A percentile compares a stretch with the other conserved stretches of the same genome.
Evolutionary conservation across 2,329 filamentous ascomycete species (phyloP).

Genomic region (Blastomyces gilchristii): DNA sequence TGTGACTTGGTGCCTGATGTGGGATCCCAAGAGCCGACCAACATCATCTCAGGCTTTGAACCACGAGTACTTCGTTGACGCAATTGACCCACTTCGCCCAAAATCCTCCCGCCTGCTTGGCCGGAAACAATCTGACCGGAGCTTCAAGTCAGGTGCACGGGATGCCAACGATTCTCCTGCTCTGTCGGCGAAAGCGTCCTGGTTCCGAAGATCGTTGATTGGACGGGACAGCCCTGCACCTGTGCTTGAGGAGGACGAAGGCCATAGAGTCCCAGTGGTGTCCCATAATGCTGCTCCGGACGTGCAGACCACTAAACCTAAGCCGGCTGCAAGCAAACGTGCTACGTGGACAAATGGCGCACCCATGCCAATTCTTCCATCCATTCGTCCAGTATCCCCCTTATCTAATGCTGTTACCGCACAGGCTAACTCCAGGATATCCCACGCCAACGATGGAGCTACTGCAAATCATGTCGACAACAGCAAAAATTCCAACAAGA

Average conservation of each 20-base stretch:
- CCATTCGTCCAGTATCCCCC: slow-evolving; percentile 90
- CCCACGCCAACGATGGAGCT: slow-evolving; percentile 42
- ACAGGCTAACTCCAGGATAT: slow-evolving; percentile 61
- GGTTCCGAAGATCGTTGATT: slow-evolving; percentile 94
- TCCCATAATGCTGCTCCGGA: slow-evolving; percentile 30
- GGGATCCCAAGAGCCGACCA: slow-evolving; percentile 86
- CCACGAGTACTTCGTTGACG: slow-evolving; percentile 90
- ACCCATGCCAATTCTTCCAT: slow-evolving; percentile 92
- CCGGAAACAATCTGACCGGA: slow-evolving; percentile 80
- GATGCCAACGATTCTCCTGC: slow-evolving; percentile 50
- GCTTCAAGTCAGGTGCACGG: slow-evolving; percentile 50
- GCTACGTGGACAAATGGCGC: slow-evolving; percentile 88
- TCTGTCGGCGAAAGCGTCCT: slow-evolving; percentile 74
- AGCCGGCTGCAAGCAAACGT: slow-evolving; percentile 60
- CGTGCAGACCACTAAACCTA: slow-evolving; percentile 32
- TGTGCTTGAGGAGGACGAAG: slow-evolving; percentile 34
- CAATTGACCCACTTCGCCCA: slow-evolving; percentile 81
- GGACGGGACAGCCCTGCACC: slow-evolving; percentile 60
- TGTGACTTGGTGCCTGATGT: slow-evolving; percentile 98
- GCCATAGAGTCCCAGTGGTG: slow-evolving; percentile 32
- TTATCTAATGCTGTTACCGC: slow-evolving; percentile 87
- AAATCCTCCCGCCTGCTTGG: slow-evolving; percentile 80
- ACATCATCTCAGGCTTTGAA: slow-evolving; percentile 89
- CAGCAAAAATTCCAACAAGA: slow-evolving; percentile 61
- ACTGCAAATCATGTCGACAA: slow-evolving; percentile 27